Base-by-base conservation (phyloP, 75 land plant genomes). In the Picea sitchensis region DNA sequence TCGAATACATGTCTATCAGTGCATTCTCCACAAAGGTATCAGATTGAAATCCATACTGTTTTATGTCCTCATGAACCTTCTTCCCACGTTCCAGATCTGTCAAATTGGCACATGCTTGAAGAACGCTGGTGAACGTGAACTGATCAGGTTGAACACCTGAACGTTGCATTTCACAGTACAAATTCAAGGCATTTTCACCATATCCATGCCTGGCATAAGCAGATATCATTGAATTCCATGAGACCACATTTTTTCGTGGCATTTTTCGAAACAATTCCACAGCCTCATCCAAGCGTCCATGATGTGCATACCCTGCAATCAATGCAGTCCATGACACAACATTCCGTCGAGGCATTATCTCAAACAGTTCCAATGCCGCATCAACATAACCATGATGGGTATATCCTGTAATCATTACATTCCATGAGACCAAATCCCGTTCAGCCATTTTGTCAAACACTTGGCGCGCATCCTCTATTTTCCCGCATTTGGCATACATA, bases 401-500 rank as follows among this genome's bases (percentile, higher is more conserved):
- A 36, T 36, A 36, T 36, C 38, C 38, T 36, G 38, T 36, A 73
- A 89, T 86, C 82, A 89, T 63, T 60, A 84, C 81, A 60, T 86
- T 86, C 91, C 88, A 89, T 65, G 88, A 86, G 47, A 89, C 86
- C 54, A 86, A 62, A 82, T 86, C 86, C 71, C 83, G 83, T 3
- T 75, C 77, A 30, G 38, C 2, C 83, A 87, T 86, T 71, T 76
- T 79, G 72, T 91, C 88, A 63, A 88, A 87, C 78, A 88, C 68
- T 14, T 56, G 58, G 12, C 67, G 78, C 5, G 92, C 90, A 77
- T 41, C 36, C 20, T 57, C 58, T 69, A 87, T 14, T n/a, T 73
- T 41, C 11, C 87, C 87, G 73, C 82, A 86, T n/a, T 47, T 71
- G 11, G 69, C 76, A 80, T 91, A 91, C 86, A 91, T 80, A 51